Conservation (phyloP, 805 yeast species). For the Yarrowia deformans region DNA sequence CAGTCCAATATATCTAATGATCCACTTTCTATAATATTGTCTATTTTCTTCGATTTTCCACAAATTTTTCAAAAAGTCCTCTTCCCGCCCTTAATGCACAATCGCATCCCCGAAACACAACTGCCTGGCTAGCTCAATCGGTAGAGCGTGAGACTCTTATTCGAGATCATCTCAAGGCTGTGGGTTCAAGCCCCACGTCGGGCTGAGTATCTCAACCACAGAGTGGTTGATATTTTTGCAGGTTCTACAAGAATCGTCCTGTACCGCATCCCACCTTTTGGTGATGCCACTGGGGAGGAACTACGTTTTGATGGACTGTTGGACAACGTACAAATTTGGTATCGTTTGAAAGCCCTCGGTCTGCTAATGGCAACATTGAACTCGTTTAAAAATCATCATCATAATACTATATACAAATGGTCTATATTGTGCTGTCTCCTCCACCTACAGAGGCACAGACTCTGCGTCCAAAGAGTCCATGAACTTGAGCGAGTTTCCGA, state of each 20-base stretch:
- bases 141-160: conserved; percentile 38
- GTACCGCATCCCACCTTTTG: background rate
- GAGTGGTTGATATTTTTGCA: background rate
- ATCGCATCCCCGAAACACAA: background rate
- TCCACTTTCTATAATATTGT: no score
- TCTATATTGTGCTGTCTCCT: no score
- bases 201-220: background rate
- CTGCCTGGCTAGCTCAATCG: conserved; percentile 36
- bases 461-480: conserved; percentile 24
- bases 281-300: background rate
- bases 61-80: background rate
- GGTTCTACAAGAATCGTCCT: background rate
- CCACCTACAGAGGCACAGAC: background rate
- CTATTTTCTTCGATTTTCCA: background rate
- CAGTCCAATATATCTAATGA: no score
- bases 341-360: background rate
- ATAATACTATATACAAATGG: conserved; percentile 28
- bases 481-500: conserved; percentile 19
- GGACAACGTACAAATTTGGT: background rate
- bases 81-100: background rate
- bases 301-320: no score
- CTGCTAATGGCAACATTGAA: background rate
- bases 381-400: background rate
- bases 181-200: conserved; percentile 39
- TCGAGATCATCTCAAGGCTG: conserved; percentile 22